Evolutionary conservation across 2,329 filamentous ascomycete species (phyloP).

Genomic region (Chrysoporthe austroafricana): DNA sequence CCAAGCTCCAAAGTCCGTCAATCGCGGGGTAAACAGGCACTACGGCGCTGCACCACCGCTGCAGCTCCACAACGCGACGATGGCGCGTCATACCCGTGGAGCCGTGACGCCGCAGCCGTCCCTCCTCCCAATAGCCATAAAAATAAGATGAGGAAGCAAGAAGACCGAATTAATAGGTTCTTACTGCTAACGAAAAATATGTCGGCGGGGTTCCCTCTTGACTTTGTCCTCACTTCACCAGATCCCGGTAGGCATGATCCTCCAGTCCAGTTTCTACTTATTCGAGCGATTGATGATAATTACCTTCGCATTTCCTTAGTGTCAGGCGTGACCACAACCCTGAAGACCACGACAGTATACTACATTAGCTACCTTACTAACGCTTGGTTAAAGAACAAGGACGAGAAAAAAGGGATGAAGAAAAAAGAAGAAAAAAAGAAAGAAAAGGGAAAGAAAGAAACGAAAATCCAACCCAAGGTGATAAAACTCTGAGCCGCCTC

Average conservation of each 20-base stretch:
- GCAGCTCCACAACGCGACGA: not conserved
- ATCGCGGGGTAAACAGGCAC: conserved; percentile 2
- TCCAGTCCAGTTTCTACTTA: not conserved
- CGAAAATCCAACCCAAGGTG: too few relatives aligned
- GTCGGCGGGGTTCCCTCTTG: not conserved
- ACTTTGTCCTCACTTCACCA: not conserved
- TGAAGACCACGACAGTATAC: not conserved
- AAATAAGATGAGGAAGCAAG: too few relatives aligned
- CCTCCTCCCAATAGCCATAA: too few relatives aligned
- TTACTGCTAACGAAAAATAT: too few relatives aligned
- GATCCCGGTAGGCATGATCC: not conserved
- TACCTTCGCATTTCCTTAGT: not conserved
- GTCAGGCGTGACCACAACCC: not conserved
- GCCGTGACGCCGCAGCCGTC: not conserved
- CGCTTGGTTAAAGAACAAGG: too few relatives aligned
- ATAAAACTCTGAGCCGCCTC: not conserved
- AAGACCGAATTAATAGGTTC: too few relatives aligned
- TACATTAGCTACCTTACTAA: not conserved
- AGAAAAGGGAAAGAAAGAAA: too few relatives aligned
- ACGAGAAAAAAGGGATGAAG: too few relatives aligned
- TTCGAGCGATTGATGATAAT: not conserved
- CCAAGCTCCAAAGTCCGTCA: not conserved
- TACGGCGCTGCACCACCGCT: not conserved
- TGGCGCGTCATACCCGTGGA: not conserved
- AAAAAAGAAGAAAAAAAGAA: too few relatives aligned